Percentiles rank a stretch among this genome's conserved stretches.
phyloP scores from a whole-genome alignment of 1,284 basidiomycete genomes.

The Ustilago bromivora region DNA sequence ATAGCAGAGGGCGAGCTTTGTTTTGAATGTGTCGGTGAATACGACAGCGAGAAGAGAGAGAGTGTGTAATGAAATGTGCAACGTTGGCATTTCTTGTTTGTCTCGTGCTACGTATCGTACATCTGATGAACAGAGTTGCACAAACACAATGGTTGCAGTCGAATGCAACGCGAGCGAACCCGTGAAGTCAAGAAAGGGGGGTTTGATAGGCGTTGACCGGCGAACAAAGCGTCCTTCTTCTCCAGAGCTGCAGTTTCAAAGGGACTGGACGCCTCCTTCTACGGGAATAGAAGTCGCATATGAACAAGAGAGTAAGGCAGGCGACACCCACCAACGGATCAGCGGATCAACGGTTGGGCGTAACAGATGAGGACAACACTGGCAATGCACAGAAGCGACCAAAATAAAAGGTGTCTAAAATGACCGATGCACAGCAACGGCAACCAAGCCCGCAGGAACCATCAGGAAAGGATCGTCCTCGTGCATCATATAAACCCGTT shows the following conservation, averaged over 20 bases:
- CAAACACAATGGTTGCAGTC: not conserved
- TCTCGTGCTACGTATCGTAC: not conserved
- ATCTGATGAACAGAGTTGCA: not conserved
- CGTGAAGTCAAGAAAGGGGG: not conserved
- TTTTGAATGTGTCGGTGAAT: not conserved
- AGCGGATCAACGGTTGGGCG: not conserved
- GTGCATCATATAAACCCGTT: not conserved
- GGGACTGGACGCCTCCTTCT: not conserved
- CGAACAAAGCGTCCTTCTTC: slow-evolving; percentile 2
- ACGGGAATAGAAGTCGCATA: not conserved
- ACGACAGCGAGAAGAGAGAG: not conserved
- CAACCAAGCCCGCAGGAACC: slow-evolving; percentile 2
- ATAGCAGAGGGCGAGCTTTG: not conserved
- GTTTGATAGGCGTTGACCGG: not conserved
- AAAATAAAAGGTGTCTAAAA: not conserved
- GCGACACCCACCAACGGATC: not conserved
- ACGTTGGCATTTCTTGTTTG: not conserved
- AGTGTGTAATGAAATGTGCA: not conserved
- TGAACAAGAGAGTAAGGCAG: not conserved
- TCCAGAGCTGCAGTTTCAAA: not conserved
- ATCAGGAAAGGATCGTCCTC: slow-evolving; percentile 3
- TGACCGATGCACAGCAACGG: slow-evolving; percentile 1
- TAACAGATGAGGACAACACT: not conserved
- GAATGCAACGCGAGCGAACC: not conserved
- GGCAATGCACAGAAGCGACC: not conserved